A percentile compares a stretch with the other conserved stretches of the same genome.
Evolutionary conservation across 129 eudicot genomes (phyloP).

Genomic region (Ambrosia artemisiifolia): DNA sequence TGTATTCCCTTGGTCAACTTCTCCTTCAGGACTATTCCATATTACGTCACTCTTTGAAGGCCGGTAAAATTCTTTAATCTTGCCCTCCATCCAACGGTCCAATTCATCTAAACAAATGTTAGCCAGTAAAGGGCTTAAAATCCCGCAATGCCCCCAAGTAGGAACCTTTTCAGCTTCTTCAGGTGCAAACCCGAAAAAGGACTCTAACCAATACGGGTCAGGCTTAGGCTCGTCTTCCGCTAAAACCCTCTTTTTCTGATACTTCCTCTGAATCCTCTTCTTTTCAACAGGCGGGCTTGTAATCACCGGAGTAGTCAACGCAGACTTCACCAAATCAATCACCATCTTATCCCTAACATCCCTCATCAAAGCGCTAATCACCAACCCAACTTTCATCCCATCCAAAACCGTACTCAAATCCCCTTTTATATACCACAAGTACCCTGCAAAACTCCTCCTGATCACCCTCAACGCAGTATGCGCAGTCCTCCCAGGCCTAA

Average conservation of each 20-base stretch:
- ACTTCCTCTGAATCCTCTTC: conserved; percentile 56
- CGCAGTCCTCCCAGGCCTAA: conserved; percentile 88
- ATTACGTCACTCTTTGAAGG: conserved; percentile 79
- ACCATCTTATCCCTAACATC: conserved; percentile 85
- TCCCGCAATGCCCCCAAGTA: conserved; percentile 88
- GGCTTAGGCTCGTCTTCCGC: conserved; percentile 95
- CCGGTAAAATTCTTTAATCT: conserved; percentile 57
- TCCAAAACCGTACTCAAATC: conserved; percentile 79
- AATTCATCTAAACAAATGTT: conserved; percentile 81
- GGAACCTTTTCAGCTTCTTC: conserved; percentile 95
- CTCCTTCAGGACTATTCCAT: conserved; percentile 76
- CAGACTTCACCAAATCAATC: conserved; percentile 79
- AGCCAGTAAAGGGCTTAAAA: conserved; percentile 73
- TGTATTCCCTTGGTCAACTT: conserved; percentile 74
- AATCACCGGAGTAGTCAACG: conserved; percentile 53
- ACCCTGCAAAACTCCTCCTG: conserved; percentile 96
- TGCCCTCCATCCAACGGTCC: conserved; percentile 80
- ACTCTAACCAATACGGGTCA: conserved; percentile 92
- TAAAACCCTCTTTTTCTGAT: conserved; percentile 73
- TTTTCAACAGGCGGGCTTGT: conserved; percentile 42
- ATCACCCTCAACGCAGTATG: conserved; percentile 86
- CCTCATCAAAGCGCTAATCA: conserved; percentile 63
- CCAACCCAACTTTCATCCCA: conserved; percentile 65
- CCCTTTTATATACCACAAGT: conserved; percentile 91
- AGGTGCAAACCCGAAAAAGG: conserved; percentile 92